These are phyloP conservation scores for Neonectria faginata DNA, from an alignment of 2,329 filamentous ascomycete genomes.

Conservation along the genomic window DNA sequence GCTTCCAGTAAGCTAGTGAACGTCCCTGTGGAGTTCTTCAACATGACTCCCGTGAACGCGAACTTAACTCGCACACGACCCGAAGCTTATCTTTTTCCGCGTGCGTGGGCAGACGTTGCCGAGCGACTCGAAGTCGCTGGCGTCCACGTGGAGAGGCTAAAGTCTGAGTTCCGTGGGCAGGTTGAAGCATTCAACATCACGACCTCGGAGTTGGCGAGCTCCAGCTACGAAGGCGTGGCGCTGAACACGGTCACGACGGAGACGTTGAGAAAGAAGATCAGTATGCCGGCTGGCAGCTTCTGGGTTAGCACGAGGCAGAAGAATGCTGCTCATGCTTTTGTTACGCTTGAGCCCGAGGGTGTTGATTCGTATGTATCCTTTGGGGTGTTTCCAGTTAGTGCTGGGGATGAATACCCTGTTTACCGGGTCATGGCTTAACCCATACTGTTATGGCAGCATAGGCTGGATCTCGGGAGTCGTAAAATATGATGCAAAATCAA, in stretches of 20 bases:
- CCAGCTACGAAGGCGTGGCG: conserved; percentile 41
- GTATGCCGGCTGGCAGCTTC: conserved; percentile 43
- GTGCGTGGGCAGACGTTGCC: conserved; percentile 41
- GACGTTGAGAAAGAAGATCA: conserved; percentile 31
- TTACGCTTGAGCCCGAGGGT: conserved; percentile 45
- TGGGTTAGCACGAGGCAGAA: conserved; percentile 43
- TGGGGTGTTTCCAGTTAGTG: conserved; percentile 38
- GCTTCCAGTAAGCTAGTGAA: conserved; percentile 41
- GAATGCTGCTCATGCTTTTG: conserved; percentile 45
- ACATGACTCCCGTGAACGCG: conserved; percentile 40
- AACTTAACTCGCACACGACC: conserved; percentile 44
- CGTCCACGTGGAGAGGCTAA: conserved; percentile 38
- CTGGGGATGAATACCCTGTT: conserved; percentile 46
- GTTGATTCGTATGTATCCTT: conserved; percentile 44
- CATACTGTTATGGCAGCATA: no score
- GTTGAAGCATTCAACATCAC: conserved; percentile 42
- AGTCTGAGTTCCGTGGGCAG: conserved; percentile 37
- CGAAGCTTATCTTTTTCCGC: conserved; percentile 46
- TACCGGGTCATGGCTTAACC: conserved; percentile 37
- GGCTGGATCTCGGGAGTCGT: no score
- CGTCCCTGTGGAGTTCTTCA: conserved; percentile 40
- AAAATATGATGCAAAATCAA: no score
- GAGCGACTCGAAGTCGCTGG: conserved; percentile 42
- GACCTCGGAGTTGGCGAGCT: conserved; percentile 24
- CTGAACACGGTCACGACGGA: conserved; percentile 41